phyloP scores from a whole-genome alignment of 2,329 filamentous ascomycete genomes.

The Ustulina deusta region DNA sequence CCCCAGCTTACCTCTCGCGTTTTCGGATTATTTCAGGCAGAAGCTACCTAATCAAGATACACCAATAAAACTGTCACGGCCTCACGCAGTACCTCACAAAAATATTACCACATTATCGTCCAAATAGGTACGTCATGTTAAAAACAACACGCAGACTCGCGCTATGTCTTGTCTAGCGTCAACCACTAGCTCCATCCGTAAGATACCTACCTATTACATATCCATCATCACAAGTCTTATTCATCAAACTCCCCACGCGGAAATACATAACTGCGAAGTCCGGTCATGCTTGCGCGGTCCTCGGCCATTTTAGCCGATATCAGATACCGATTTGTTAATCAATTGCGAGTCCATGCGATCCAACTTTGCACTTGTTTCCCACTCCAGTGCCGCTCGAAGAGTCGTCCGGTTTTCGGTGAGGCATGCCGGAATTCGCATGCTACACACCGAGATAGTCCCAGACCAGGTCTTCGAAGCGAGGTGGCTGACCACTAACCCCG shows the following conservation, averaged over 20 bases:
- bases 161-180: constrained; percentile 8
- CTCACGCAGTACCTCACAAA: constrained; percentile 6
- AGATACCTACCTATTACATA: constrained; percentile 18
- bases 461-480: not conserved
- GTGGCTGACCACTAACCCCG: constrained; percentile 11
- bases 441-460: constrained; percentile 20
- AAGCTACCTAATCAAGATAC: constrained; percentile 23
- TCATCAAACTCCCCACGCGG: not conserved
- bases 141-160: not conserved
- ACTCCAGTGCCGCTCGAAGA: not conserved
- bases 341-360: not conserved
- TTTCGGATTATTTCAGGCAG: constrained; percentile 33
- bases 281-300: not conserved
- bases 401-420: not conserved
- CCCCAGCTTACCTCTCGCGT: constrained; percentile 31
- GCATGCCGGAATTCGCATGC: constrained; percentile 1
- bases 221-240: not conserved
- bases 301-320: constrained; percentile 13
- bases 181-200: constrained; percentile 11
- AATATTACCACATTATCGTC: constrained; percentile 1
- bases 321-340: not conserved
- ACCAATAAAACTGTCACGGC: constrained; percentile 15
- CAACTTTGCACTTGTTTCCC: not conserved
- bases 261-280: not conserved
- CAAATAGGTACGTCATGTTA: not conserved